Percentiles rank a stretch among this genome's conserved stretches.
Evolutionary conservation across 1,284 basidiomycete genomes (phyloP).

Genomic region (Apiotrichum gamsii): DNA sequence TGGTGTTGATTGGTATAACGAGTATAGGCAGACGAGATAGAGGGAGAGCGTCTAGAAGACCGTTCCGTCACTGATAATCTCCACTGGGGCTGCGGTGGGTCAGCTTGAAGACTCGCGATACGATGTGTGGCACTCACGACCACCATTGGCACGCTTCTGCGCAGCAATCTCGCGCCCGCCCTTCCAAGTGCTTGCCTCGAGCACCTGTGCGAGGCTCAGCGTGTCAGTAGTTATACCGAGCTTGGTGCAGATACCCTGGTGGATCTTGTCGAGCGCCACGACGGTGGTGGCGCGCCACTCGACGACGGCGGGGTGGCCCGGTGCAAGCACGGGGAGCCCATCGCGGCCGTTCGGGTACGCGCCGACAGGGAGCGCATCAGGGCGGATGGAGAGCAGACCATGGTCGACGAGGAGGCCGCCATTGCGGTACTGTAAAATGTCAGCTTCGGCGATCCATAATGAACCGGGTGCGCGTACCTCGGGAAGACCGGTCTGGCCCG

Average conservation of each 20-base stretch:
- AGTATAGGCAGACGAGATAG: too few relatives aligned
- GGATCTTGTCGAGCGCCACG: slow-evolving; percentile 77
- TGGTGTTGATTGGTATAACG: too few relatives aligned
- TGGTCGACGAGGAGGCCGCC: slow-evolving; percentile 84
- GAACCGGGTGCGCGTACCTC: slow-evolving; percentile 45
- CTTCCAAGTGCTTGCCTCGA: slow-evolving; percentile 94
- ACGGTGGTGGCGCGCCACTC: slow-evolving; percentile 96
- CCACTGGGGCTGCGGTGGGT: slow-evolving; percentile 27
- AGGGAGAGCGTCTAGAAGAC: too few relatives aligned
- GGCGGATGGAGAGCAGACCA: slow-evolving; percentile 58
- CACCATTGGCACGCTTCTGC: slow-evolving; percentile 61
- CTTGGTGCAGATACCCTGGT: slow-evolving; percentile 60
- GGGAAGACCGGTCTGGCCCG: slow-evolving; percentile 50
- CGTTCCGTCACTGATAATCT: slow-evolving; percentile 35
- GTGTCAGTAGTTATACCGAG: slow-evolving; percentile 51
- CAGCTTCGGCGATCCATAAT: too few relatives aligned
- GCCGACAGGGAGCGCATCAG: slow-evolving; percentile 46
- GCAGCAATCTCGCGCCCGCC: slow-evolving; percentile 86
- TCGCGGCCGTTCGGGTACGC: slow-evolving; percentile 34
- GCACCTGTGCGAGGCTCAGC: slow-evolving; percentile 70
- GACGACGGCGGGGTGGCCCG: slow-evolving; percentile 75
- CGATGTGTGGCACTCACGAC: slow-evolving; percentile 46
- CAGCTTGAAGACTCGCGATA: too few relatives aligned
- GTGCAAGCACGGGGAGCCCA: slow-evolving; percentile 57
- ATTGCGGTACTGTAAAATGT: slow-evolving; percentile 78